Evolutionary conservation across 1,284 basidiomycete species (phyloP).

Genomic region (Tilletia indica): DNA sequence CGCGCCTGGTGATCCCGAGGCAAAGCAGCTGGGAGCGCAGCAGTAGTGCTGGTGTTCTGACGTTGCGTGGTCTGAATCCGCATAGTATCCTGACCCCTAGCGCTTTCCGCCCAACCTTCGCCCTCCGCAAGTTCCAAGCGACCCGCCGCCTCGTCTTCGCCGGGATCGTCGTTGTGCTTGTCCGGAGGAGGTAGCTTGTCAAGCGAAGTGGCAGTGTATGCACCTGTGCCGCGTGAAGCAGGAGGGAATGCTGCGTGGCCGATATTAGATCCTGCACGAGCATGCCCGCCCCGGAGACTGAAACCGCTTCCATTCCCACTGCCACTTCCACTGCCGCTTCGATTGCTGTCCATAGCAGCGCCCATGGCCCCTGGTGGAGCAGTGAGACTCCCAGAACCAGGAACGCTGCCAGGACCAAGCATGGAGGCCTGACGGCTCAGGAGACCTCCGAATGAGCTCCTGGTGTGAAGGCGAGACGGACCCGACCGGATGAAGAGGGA

Average conservation of each 20-base stretch:
- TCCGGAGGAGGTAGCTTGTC: not conserved
- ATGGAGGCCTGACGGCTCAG: no score
- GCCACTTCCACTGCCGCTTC: slow-evolving; percentile 1
- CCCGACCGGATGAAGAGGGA: not conserved
- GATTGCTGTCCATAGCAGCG: slow-evolving; percentile 1
- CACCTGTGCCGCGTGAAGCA: no score
- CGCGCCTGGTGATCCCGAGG: no score
- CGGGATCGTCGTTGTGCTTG: slow-evolving; percentile 2
- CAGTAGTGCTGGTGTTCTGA: no score
- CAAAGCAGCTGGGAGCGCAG: no score
- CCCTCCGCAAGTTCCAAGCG: not conserved
- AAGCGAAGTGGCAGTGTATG: not conserved
- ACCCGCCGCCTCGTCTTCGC: slow-evolving; percentile 9
- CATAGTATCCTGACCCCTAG: not conserved
- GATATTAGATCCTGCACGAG: not conserved
- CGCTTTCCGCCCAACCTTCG: not conserved
- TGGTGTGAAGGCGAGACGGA: not conserved
- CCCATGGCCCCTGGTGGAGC: not conserved
- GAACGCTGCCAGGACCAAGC: no score
- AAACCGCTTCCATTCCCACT: slow-evolving; percentile 5
- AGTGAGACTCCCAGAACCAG: no score
- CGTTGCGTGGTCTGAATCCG: not conserved
- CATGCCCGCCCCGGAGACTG: slow-evolving; percentile 9
- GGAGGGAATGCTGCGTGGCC: not conserved
- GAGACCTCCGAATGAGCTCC: no score